Base-by-base conservation (phyloP, 441 rosid species). In the Isatis lusitanica region DNA sequence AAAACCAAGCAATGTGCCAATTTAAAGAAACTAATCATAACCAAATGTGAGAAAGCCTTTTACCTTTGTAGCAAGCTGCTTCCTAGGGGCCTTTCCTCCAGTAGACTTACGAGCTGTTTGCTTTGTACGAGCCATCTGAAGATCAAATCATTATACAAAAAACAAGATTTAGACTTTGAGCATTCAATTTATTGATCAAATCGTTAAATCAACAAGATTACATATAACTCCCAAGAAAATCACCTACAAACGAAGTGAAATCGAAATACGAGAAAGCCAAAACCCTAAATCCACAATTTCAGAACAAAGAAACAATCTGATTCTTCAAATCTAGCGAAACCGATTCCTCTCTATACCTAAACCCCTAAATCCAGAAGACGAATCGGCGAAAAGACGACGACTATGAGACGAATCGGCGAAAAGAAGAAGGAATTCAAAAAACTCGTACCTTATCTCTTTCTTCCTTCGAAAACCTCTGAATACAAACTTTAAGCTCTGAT, bases 21-120 rank as follows among this genome's bases (percentile, higher is more conserved):
- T 21, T 21, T 21, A 21, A 21, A 21, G 24, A 35, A 35, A 35
- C 2, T 3, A 8, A 12, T 0, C 4, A 48, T 13, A 21, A 68
- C 5, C 39, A 16, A 0, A 5, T 30, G 0, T n/a, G 15, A 7
- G 53, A 16, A 6, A 21, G 1, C 0, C 3, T 0, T 0, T 35
- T 53, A 79, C 88, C 86, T 86, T 86, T n/a, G 90, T 86, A 28
- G 90, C 90, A 0, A 86, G 88, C 58, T 86, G 90, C 86, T 86
- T 86, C 86, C 91, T 85, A 0, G 90, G 90, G 5, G 90, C 90
- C 77, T 87, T 87, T 38, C 90, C 90, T 71, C 90, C 90, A 0
- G 88, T 85, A 2, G 90, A 85, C 76, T 86, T 86, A 24, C 90
- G 87, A 24, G 90, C 90, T 40, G 91, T 87, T 65, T 87, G 88